Base-by-base conservation (phyloP, 495 filamentous ascomycete genomes). In the Umbilicaria muhlenbergii region DNA sequence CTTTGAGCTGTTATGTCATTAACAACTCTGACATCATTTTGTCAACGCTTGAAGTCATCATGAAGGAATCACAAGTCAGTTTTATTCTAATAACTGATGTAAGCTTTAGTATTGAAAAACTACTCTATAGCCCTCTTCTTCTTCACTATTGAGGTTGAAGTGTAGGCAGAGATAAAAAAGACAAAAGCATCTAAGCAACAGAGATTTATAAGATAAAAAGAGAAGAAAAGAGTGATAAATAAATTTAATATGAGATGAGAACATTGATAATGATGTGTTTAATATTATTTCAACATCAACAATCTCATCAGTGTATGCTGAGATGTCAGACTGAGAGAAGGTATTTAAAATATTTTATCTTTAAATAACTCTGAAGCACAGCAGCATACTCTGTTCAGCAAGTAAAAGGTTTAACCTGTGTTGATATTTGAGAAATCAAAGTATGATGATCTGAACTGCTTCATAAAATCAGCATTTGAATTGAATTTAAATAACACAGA, bases 381-480 rank as follows among this genome's bases (percentile, higher is more conserved):
- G 21, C 21, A 24, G 21, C 21, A 24, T 24, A 24, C 21, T 24
- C 21, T 24, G 21, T 24, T 5, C 21, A 24, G 21, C 21, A 24
- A 24, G 21, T 24, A 5, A 5, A 24, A 24, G 16, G 36, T 51
- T n/a, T 51, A 16, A 31, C 48, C 48, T 13, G 48, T 51, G 7
- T 24, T 51, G 15, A 44, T 51, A 11, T 48, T 51, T 34, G 44
- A 51, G 31, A 47, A 51, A 31, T 31, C 44, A 16, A 31, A 43
- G 10, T 28, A 34, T 34, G 48, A 38, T 18, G 48, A 51, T 35
- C 24, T 51, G 11, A 4, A 38, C 18, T 10, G 16, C 8, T 51
- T 51, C 36, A 28, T 33, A 32, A 38, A 19, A 16, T 34, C 34
- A 32, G 31, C 12, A 17, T 11, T 15, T 15, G 39, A 35, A 11